phyloP scores from a whole-genome alignment of 345 rosid genomes.

The Microcos paniculata region DNA sequence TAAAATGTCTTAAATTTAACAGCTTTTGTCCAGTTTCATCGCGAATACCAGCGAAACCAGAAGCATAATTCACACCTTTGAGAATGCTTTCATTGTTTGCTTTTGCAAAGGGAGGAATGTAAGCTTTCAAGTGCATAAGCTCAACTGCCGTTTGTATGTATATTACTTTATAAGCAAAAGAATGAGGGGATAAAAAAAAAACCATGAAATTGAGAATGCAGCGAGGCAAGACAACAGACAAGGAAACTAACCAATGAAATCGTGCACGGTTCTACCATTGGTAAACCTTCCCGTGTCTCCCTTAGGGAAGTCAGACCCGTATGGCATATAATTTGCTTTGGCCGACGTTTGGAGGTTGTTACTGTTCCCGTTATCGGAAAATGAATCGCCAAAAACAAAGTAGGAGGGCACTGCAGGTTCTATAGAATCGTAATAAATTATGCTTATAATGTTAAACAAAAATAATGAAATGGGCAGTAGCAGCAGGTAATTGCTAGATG shows the following conservation, averaged over 20 bases:
- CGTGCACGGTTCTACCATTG: slow-evolving; percentile 50
- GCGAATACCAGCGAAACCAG: slow-evolving; percentile 56
- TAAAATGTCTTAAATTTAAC: too few species aligned
- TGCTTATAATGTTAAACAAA: too few species aligned
- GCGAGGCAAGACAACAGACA: neutral
- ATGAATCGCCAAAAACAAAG: slow-evolving; percentile 66
- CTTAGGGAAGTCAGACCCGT: slow-evolving; percentile 46
- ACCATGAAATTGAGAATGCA: too few species aligned
- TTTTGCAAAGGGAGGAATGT: slow-evolving; percentile 42
- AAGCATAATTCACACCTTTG: slow-evolving; percentile 63
- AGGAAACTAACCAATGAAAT: slow-evolving; percentile 42
- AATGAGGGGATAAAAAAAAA: too few species aligned
- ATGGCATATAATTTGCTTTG: slow-evolving; percentile 54
- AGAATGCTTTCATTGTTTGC: slow-evolving; percentile 22
- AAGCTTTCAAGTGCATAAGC: slow-evolving; percentile 32
- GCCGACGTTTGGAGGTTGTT: slow-evolving; percentile 43
- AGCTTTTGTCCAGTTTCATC: slow-evolving; percentile 44
- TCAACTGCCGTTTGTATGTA: slow-evolving; percentile 38
- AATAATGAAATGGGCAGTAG: too few species aligned
- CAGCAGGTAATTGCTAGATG: too few species aligned
- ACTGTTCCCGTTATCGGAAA: slow-evolving; percentile 62
- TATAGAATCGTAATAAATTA: neutral
- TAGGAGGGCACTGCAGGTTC: slow-evolving; percentile 43
- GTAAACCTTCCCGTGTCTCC: slow-evolving; percentile 64
- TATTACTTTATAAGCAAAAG: too few species aligned